Evolutionary conservation across 2,329 filamentous ascomycete genomes (phyloP).

Genomic region (Drechslera avenae): DNA sequence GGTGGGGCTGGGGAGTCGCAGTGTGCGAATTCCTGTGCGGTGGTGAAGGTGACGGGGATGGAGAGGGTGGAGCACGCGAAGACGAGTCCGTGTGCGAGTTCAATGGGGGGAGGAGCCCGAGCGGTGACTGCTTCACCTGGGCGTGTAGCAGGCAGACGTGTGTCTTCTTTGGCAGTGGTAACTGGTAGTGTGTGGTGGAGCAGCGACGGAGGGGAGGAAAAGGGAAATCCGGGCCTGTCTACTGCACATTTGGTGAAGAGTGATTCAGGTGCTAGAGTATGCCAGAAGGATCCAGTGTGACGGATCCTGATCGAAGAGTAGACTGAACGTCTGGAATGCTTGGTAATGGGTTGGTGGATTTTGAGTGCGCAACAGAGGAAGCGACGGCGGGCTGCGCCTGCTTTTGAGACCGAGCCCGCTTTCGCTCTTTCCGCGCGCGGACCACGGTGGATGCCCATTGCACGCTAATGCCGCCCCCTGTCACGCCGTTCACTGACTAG

Average conservation of each 20-base stretch:
- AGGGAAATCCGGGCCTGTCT: constrained; percentile 38
- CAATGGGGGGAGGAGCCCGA: constrained; percentile 29
- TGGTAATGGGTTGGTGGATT: constrained; percentile 32
- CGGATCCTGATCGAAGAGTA: constrained; percentile 21
- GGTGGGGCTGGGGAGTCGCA: constrained; percentile 14
- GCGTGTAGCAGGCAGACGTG: constrained; percentile 38
- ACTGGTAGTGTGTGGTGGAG: constrained; percentile 29
- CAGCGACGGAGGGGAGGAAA: constrained; percentile 40
- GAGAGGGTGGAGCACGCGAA: neutral
- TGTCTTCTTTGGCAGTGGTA: constrained; percentile 27
- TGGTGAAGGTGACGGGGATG: neutral
- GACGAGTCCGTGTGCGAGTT: constrained; percentile 5
- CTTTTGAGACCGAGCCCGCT: constrained; percentile 24
- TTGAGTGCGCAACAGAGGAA: constrained; percentile 23
- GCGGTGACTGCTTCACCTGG: constrained; percentile 43
- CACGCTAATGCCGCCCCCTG: constrained; percentile 17
- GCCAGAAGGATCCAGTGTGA: constrained; percentile 45
- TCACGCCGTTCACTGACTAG: constrained; percentile 26
- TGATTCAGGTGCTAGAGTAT: constrained; percentile 23
- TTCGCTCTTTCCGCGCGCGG: constrained; percentile 23
- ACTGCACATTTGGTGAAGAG: constrained; percentile 44
- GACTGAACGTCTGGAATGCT: constrained; percentile 34
- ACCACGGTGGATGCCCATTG: constrained; percentile 18
- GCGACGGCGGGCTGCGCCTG: constrained; percentile 27
- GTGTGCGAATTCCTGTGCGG: constrained; percentile 2